These are phyloP conservation scores for Lagenidium sp. DNA, from an alignment of 352 stramenopile genomes.

Conservation along the genomic window DNA sequence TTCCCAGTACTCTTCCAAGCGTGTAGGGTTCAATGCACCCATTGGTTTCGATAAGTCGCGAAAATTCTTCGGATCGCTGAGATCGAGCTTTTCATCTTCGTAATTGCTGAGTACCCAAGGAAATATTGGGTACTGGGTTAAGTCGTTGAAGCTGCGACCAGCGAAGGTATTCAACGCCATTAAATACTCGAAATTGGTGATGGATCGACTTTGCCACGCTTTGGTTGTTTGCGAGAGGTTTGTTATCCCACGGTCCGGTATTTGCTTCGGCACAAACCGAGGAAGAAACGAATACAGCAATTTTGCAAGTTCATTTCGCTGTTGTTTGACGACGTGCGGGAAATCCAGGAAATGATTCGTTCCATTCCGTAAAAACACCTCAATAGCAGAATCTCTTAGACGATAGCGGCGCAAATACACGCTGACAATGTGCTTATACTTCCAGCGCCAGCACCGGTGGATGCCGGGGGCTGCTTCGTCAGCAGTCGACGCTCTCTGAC, in stretches of 20 bases:
- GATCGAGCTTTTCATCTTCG: constrained; percentile 50
- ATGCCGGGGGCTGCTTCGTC: constrained; percentile 62
- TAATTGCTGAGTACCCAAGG: constrained; percentile 87
- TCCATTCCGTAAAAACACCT: constrained; percentile 75
- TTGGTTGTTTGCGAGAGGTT: constrained; percentile 49
- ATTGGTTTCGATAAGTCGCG: constrained; percentile 97
- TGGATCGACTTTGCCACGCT: constrained; percentile 69
- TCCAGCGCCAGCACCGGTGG: constrained; percentile 73
- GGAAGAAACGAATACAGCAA: constrained; percentile 74
- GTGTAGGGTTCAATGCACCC: constrained; percentile 92
- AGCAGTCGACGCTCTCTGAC: background rate
- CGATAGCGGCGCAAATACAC: constrained; percentile 79
- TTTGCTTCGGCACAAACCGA: constrained; percentile 62
- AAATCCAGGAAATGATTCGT: constrained; percentile 81
- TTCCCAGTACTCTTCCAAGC: constrained; percentile 93
- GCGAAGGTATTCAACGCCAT: constrained; percentile 91
- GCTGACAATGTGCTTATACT: constrained; percentile 61
- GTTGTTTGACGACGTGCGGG: constrained; percentile 45
- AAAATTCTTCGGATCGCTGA: constrained; percentile 88
- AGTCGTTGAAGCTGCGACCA: constrained; percentile 86
- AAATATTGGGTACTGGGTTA: constrained; percentile 96
- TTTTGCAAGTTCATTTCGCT: constrained; percentile 69
- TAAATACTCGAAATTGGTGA: constrained; percentile 96
- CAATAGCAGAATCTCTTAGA: constrained; percentile 70
- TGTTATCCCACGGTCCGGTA: constrained; percentile 43